Evolutionary conservation across 148 eudicot genomes (phyloP).

Genomic region (Hydrangea macrophylla): DNA sequence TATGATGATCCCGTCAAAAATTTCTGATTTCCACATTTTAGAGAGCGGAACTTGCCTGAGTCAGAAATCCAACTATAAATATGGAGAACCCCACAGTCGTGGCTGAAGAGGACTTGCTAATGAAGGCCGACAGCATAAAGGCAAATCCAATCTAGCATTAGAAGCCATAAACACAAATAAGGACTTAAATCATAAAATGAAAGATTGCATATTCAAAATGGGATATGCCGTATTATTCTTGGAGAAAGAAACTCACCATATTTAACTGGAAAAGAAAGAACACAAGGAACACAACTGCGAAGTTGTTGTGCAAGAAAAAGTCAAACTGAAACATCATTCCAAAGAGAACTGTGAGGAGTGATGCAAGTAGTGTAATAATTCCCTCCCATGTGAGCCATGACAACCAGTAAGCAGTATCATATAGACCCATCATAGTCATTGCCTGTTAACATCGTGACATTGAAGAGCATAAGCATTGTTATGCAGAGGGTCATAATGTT

Average conservation of each 20-base stretch:
- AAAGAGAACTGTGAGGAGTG: slow-evolving; percentile 61
- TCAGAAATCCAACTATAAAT: slow-evolving; percentile 52
- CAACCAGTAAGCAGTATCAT: slow-evolving; percentile 92
- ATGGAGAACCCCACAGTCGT: slow-evolving; percentile 57
- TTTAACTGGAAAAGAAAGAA: slow-evolving; percentile 79
- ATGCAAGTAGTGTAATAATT: slow-evolving; percentile 45
- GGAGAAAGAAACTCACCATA: slow-evolving; percentile 50
- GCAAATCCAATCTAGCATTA: slow-evolving; percentile 58
- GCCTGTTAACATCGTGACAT: slow-evolving; percentile 45
- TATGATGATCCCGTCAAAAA: slow-evolving; percentile 9
- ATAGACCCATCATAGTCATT: slow-evolving; percentile 92
- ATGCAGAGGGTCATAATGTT: background rate
- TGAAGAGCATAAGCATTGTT: slow-evolving; percentile 1
- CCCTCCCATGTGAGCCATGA: slow-evolving; percentile 87
- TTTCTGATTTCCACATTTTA: background rate
- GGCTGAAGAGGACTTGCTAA: slow-evolving; percentile 64
- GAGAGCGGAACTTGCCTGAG: slow-evolving; percentile 49
- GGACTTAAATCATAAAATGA: background rate
- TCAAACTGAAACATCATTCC: slow-evolving; percentile 86
- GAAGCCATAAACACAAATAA: slow-evolving; percentile 14
- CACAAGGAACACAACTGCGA: slow-evolving; percentile 59
- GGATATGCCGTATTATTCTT: background rate
- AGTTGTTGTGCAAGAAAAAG: slow-evolving; percentile 74
- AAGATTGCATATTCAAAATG: slow-evolving; percentile 1
- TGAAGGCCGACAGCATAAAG: slow-evolving; percentile 60